Evolutionary conservation across 495 filamentous ascomycete genomes (phyloP).

Genomic region (Hyaloscypha variabilis): DNA sequence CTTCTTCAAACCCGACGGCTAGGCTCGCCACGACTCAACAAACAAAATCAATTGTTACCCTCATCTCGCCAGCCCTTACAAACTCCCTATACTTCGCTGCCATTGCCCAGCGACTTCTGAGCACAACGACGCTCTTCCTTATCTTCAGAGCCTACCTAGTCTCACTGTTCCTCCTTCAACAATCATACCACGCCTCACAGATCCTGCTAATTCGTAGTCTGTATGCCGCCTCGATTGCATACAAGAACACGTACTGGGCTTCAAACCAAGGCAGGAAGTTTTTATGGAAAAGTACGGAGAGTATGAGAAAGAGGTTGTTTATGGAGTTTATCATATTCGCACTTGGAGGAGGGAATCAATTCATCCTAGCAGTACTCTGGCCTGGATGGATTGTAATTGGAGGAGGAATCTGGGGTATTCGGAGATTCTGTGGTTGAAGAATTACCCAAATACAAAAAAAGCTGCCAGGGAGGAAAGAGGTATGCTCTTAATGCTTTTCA

Average conservation of each 20-base stretch:
- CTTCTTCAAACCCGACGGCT: neutral
- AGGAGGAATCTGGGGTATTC: slow-evolving; percentile 5
- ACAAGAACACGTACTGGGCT: neutral
- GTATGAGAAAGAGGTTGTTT: slow-evolving; percentile 23
- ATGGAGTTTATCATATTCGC: slow-evolving; percentile 27
- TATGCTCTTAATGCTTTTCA: neutral
- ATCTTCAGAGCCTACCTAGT: slow-evolving; percentile 12
- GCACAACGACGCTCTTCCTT: slow-evolving; percentile 14
- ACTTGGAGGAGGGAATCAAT: slow-evolving; percentile 25
- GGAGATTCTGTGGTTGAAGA: slow-evolving; percentile 20
- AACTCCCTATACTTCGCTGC: slow-evolving; percentile 2
- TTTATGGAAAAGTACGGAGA: slow-evolving; percentile 22
- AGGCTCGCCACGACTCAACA: neutral
- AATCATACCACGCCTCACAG: slow-evolving; percentile 14
- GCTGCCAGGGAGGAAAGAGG: neutral
- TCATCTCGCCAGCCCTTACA: neutral
- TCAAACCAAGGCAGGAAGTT: slow-evolving; percentile 1
- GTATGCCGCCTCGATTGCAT: slow-evolving; percentile 3
- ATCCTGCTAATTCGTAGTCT: slow-evolving; percentile 17
- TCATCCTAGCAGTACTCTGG: slow-evolving; percentile 28
- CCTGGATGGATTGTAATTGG: slow-evolving; percentile 30
- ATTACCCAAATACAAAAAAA: neutral
- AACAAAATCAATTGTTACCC: neutral
- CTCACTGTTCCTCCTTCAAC: slow-evolving; percentile 15
- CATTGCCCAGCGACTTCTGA: slow-evolving; percentile 20